Conservation (phyloP, 345 rosid genomes). For the Gossypium turneri region DNA sequence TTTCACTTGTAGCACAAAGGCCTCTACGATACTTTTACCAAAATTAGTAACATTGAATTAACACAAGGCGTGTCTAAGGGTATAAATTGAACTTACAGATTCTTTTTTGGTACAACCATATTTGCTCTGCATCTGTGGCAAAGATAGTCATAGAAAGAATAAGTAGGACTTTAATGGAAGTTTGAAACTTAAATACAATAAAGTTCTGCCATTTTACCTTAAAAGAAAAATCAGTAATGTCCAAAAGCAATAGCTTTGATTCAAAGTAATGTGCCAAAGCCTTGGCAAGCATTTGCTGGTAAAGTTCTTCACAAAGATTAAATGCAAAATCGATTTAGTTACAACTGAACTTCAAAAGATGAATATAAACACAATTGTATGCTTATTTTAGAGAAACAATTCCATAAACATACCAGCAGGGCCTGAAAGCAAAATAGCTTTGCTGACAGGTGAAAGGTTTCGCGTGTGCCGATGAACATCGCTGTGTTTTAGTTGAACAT, state of each 20-base stretch:
- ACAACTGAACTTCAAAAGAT: not conserved
- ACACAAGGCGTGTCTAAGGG: conserved; percentile 5
- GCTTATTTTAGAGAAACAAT: not conserved
- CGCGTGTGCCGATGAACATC: conserved; percentile 81
- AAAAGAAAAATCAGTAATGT: conserved; percentile 65
- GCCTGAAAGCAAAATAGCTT: conserved; percentile 82
- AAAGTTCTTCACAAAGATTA: conserved; percentile 46
- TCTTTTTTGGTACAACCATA: conserved; percentile 67
- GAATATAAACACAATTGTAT: too few relatives aligned
- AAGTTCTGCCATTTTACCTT: conserved; percentile 46
- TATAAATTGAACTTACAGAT: conserved; percentile 44
- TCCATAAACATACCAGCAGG: conserved; percentile 61
- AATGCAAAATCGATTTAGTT: not conserved
- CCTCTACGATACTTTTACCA: too few relatives aligned
- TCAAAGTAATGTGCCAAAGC: conserved; percentile 76
- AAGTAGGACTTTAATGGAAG: conserved; percentile 9
- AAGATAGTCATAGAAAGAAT: conserved; percentile 17
- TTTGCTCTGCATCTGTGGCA: conserved; percentile 79
- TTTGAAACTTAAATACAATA: not conserved
- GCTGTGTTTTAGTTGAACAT: conserved; percentile 67
- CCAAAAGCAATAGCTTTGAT: conserved; percentile 77
- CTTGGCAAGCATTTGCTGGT: conserved; percentile 91
- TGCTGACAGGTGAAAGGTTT: conserved; percentile 90
- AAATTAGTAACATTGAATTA: conserved; percentile 9
- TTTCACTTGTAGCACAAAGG: too few relatives aligned